Evolutionary conservation across 2,329 filamentous ascomycete genomes (phyloP).

Genomic region (Neonectria neomacrospora): DNA sequence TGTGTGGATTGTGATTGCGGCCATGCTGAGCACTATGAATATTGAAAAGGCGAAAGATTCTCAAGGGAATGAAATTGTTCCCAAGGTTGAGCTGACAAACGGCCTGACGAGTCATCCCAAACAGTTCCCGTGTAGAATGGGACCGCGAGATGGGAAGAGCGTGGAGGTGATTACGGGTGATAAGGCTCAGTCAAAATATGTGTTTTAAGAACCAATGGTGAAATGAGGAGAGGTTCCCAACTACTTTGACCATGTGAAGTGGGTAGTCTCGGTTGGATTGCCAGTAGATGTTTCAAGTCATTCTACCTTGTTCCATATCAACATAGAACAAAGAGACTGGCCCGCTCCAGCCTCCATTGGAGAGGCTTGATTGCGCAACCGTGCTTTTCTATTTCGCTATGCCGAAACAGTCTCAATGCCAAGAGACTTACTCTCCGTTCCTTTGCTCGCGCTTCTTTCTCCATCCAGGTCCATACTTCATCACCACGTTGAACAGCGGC

Average conservation of each 20-base stretch:
- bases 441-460: constrained; percentile 9
- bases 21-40: constrained; percentile 23
- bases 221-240: background rate
- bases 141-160: constrained; percentile 11
- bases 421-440: background rate
- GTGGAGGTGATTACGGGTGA: constrained; percentile 17
- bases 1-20: constrained; percentile 20
- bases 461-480: constrained; percentile 19
- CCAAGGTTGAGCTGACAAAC: constrained; percentile 20
- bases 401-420: too few relatives aligned
- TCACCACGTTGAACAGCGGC: constrained; percentile 15
- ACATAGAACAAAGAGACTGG: background rate
- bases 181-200: background rate
- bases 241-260: background rate
- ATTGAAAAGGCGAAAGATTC: constrained; percentile 19
- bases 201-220: background rate
- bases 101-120: constrained; percentile 22
- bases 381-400: background rate
- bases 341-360: background rate
- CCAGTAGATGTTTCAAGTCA: too few relatives aligned
- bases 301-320: too few relatives aligned
- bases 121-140: constrained; percentile 18
- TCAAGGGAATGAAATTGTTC: constrained; percentile 15
- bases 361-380: background rate
- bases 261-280: too few relatives aligned